phyloP scores from a whole-genome alignment of 31 red algal genomes.

The Odonthalia washingtoniensis region DNA sequence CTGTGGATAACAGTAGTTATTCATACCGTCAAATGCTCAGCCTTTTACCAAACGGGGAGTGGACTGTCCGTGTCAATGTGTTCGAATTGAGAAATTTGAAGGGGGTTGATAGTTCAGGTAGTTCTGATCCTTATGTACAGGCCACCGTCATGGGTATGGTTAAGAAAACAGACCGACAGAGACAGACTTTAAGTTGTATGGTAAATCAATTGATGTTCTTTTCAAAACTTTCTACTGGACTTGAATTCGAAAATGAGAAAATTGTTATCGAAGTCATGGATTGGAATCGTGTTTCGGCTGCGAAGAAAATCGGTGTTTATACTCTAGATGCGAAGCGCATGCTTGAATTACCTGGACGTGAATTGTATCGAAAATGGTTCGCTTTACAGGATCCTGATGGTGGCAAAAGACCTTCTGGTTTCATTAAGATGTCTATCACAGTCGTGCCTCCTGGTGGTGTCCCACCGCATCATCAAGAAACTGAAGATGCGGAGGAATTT shows the following conservation, averaged over 20 bases:
- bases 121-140: constrained; percentile 80
- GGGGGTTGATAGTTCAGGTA: constrained; percentile 68
- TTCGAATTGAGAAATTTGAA: constrained; percentile 78
- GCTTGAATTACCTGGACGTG: constrained; percentile 63
- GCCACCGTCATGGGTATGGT: constrained; percentile 73
- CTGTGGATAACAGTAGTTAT: constrained; percentile 76
- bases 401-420: constrained; percentile 76
- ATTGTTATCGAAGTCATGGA: constrained; percentile 83
- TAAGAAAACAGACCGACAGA: constrained; percentile 77
- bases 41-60: constrained; percentile 70
- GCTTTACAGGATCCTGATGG: constrained; percentile 74
- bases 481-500: constrained; percentile 83
- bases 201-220: constrained; percentile 92
- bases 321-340: constrained; percentile 81
- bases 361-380: constrained; percentile 86
- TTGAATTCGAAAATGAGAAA: constrained; percentile 84
- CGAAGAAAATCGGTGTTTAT: constrained; percentile 78
- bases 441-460: constrained; percentile 79
- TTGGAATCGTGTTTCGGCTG: constrained; percentile 76
- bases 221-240: constrained; percentile 67
- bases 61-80: constrained; percentile 89
- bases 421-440: constrained; percentile 89
- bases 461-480: constrained; percentile 66
- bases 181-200: constrained; percentile 84
- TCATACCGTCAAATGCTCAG: constrained; percentile 75